These are phyloP conservation scores for Cyberlindnera bimundalis DNA, from an alignment of 805 yeast species.

Conservation along the genomic window DNA sequence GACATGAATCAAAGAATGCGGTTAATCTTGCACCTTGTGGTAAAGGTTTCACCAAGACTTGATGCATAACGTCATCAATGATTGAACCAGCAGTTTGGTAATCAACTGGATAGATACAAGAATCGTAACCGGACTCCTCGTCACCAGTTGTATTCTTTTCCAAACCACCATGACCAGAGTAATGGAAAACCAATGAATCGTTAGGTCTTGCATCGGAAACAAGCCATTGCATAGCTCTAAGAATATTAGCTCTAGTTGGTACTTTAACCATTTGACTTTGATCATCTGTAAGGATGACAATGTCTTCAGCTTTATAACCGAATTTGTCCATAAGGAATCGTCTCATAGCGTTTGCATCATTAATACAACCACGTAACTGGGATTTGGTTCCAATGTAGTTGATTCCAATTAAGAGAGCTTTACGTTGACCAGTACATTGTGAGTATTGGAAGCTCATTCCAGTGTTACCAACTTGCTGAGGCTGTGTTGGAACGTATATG, in stretches of 20 bases:
- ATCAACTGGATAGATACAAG: conserved; percentile 60
- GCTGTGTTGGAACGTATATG: conserved; percentile 18
- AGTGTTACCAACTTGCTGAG: conserved; percentile 21
- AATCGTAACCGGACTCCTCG: conserved; percentile 62
- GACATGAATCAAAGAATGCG: conserved; percentile 72
- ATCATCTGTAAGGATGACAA: conserved; percentile 50
- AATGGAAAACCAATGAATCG: conserved; percentile 68
- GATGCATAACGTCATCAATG: conserved; percentile 64
- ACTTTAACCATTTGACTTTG: conserved; percentile 31
- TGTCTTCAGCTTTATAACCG: conserved; percentile 31
- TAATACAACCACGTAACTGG: conserved; percentile 64
- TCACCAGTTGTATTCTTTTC: conserved; percentile 58
- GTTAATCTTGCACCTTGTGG: conserved; percentile 66
- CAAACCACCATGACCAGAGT: conserved; percentile 75
- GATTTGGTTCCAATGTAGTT: conserved; percentile 59
- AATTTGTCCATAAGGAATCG: conserved; percentile 30
- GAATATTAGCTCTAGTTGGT: conserved; percentile 65
- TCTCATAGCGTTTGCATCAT: conserved; percentile 54
- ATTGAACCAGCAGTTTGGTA: conserved; percentile 59
- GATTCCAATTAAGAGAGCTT: conserved; percentile 67
- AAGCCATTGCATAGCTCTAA: conserved; percentile 72
- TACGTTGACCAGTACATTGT: conserved; percentile 56
- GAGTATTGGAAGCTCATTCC: conserved; percentile 42
- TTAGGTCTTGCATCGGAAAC: conserved; percentile 56
- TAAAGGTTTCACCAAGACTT: conserved; percentile 55